Percentiles rank a stretch among this genome's conserved stretches.
phyloP scores from a whole-genome alignment of 2,329 filamentous ascomycete genomes.

The Aspergillus carbonarius region DNA sequence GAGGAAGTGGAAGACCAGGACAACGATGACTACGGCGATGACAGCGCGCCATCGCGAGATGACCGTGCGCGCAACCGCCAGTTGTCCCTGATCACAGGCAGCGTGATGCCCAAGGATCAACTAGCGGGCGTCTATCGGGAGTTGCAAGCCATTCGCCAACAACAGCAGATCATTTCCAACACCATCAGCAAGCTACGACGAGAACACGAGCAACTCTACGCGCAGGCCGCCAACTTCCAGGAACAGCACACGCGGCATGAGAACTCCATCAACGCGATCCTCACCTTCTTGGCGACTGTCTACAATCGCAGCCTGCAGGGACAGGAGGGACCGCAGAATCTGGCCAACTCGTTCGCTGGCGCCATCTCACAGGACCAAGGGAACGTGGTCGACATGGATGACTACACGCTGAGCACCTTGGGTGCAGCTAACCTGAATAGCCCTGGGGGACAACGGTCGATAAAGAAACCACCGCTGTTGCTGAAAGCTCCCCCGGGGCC shows the following conservation, averaged over 20 bases:
- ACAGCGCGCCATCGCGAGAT: conserved; percentile 35
- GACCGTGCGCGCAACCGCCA: conserved; percentile 39
- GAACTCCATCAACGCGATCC: conserved; percentile 97
- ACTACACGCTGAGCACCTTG: conserved; percentile 39
- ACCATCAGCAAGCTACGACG: conserved; percentile 77
- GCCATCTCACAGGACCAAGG: conserved; percentile 66
- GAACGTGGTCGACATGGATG: conserved; percentile 63
- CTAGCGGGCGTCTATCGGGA: conserved; percentile 75
- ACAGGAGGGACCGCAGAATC: conserved; percentile 70
- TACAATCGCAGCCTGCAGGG: conserved; percentile 92
- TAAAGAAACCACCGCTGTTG: conserved; percentile 49
- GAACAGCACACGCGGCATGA: conserved; percentile 94
- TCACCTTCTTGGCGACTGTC: conserved; percentile 94
- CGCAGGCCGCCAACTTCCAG: conserved; percentile 85
- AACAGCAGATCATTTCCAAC: conserved; percentile 80
- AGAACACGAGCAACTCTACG: conserved; percentile 84
- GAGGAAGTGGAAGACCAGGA: conserved; percentile 62
- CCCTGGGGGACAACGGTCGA: conserved; percentile 39
- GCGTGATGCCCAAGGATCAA: conserved; percentile 66
- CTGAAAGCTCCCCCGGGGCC: conserved; percentile 44
- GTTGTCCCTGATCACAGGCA: conserved; percentile 42
- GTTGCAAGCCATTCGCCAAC: conserved; percentile 75
- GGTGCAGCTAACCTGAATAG: conserved; percentile 32
- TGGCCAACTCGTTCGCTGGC: conserved; percentile 80
- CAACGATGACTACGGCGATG: conserved; percentile 59